Evolutionary conservation across 176 grass and related monocot species (phyloP).

Genomic region (Oropetium thomaeum): DNA sequence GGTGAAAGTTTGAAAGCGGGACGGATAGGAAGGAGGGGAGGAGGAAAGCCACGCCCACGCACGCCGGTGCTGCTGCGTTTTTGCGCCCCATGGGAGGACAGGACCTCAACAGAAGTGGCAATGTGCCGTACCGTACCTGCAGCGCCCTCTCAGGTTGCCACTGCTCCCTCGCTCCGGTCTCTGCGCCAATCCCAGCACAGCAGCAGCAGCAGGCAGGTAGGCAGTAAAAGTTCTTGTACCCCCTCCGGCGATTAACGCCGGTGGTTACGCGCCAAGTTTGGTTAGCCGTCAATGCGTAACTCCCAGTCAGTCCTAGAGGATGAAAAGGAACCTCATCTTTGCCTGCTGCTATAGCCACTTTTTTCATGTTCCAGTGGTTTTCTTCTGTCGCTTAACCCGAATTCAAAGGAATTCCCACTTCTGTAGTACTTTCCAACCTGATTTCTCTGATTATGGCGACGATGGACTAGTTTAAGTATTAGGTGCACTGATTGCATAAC

Average conservation of each 20-base stretch:
- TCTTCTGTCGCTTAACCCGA: background rate
- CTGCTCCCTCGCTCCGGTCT: background rate
- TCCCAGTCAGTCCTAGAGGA: background rate
- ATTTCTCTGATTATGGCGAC: background rate
- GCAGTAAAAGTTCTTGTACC: constrained; percentile 32
- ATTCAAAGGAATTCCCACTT: no score
- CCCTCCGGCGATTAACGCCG: constrained; percentile 1
- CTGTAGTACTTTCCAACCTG: background rate
- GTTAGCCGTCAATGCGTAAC: background rate
- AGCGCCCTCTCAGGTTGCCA: constrained; percentile 40
- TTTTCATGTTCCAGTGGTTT: background rate
- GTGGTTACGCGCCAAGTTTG: background rate
- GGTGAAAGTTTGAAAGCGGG: constrained; percentile 16
- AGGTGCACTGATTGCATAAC: constrained; percentile 22
- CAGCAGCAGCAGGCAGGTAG: background rate
- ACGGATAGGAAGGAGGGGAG: no score
- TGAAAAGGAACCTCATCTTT: background rate
- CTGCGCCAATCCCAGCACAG: constrained; percentile 31
- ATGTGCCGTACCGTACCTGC: constrained; percentile 32
- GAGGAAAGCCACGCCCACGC: no score
- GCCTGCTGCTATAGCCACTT: no score
- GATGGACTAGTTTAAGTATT: background rate
- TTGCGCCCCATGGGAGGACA: constrained; percentile 26
- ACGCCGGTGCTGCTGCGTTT: background rate
- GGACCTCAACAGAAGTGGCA: constrained; percentile 47